These are phyloP conservation scores for Medicago truncatula DNA, from an alignment of 306 rosid genomes.

Conservation along the genomic window DNA sequence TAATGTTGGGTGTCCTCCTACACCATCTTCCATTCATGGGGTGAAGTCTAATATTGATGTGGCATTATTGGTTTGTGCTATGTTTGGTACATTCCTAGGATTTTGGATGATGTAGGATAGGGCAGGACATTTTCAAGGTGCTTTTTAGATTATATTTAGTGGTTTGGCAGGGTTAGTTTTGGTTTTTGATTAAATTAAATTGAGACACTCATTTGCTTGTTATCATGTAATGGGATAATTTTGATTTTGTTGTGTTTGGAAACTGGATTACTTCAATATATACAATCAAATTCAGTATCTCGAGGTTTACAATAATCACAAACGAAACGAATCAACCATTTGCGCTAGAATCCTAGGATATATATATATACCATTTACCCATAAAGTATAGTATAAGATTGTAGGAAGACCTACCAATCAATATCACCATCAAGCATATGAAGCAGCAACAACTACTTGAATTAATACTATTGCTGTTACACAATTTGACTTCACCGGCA, in stretches of 20 bases:
- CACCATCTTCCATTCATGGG: slow-evolving; percentile 29
- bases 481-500: background rate
- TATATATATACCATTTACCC: too few relatives aligned
- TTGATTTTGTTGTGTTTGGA: background rate
- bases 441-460: too few relatives aligned
- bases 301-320: too few relatives aligned
- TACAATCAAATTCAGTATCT: too few relatives aligned
- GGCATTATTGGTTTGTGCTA: slow-evolving; percentile 27
- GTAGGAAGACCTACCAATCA: too few relatives aligned
- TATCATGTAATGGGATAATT: slow-evolving; percentile 13
- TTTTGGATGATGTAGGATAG: slow-evolving; percentile 37
- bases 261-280: too few relatives aligned
- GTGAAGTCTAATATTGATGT: slow-evolving; percentile 24
- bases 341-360: too few relatives aligned
- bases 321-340: too few relatives aligned
- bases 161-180: slow-evolving; percentile 2
- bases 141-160: slow-evolving; percentile 18
- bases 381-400: too few relatives aligned
- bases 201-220: slow-evolving; percentile 6
- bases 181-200: slow-evolving; percentile 29
- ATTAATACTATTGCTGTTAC: too few relatives aligned
- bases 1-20: slow-evolving; percentile 30
- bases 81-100: slow-evolving; percentile 37
- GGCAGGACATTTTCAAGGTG: background rate
- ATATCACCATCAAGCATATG: too few relatives aligned